Evolutionary conservation across 1,139 yeast species (phyloP), one percentile per base, ranked within the genome.

Genomic region (Entelexis sorbosivorans): DNA sequence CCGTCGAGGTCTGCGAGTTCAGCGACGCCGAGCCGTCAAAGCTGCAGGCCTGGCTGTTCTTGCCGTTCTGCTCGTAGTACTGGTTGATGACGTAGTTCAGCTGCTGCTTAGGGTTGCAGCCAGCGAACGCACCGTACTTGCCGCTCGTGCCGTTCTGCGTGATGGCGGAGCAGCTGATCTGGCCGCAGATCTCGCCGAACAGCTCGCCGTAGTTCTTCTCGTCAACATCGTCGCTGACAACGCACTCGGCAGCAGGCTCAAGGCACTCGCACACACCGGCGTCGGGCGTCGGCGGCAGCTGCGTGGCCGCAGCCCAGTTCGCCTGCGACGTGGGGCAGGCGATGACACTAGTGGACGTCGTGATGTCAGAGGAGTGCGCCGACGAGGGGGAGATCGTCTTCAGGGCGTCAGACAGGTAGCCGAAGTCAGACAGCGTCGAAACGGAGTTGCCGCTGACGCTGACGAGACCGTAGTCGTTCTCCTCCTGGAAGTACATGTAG

Each of bases 401-500:
- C 56, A 80, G 69, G 63, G 76, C 75, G 14, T 70, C 64, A 51
- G 75, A 72, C 62, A 79, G 74, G 68, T 78, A 69, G 60, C 65
- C 64, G 69, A 71, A 82, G 67, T 82, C 89, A n/a, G 63, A 68
- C 65, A 86, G 66, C 51, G 76, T 71, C 52, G 78, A 69, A 69
- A 81, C 79, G 58, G 76, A 74, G 53, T 68, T 70, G 58, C 68
- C 71, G 53, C 70, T 69, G 55, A 80, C 71, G 47, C 79, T 63
- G 52, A 86, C 95, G 54, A 86, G 79, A 58, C 95, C 95, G 64
- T 82, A 86, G 60, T 82, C 69, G 69, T 85, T 86, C 52, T 72
- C 79, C 69, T 86, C 95, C 70, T 85, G 80, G 68, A 80, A 82
- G 70, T 82, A 86, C 94, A 85, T 83, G 72, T 85, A 86, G 33